phyloP scores from a whole-genome alignment of 2,329 filamentous ascomycete species.

The Alternaria incomplexa region DNA sequence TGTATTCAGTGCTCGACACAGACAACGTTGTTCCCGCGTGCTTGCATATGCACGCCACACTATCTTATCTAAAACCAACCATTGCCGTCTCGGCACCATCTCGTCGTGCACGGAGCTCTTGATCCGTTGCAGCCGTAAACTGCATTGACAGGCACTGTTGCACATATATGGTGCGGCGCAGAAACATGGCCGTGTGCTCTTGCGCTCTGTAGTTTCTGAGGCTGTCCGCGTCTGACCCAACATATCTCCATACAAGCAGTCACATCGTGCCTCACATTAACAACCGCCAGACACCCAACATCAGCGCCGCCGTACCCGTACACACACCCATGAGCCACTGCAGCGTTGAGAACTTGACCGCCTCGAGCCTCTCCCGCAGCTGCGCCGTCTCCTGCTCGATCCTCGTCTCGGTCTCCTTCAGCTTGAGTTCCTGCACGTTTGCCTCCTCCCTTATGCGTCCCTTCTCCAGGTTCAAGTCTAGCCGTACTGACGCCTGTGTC shows the following conservation, averaged over 20 bases:
- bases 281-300: constrained; percentile 71
- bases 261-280: constrained; percentile 59
- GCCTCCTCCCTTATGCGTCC: constrained; percentile 95
- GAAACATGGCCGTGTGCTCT: constrained; percentile 5
- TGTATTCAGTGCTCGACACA: constrained; percentile 9
- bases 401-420: constrained; percentile 97
- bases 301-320: constrained; percentile 69
- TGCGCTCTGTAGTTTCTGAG: neutral
- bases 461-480: constrained; percentile 96
- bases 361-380: constrained; percentile 88
- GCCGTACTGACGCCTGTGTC: constrained; percentile 88
- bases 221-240: neutral
- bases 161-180: constrained; percentile 25
- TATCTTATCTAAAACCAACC: constrained; percentile 6
- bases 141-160: constrained; percentile 27
- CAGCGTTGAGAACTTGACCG: constrained; percentile 96
- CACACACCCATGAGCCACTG: constrained; percentile 93
- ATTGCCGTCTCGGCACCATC: constrained; percentile 1
- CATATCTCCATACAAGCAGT: neutral
- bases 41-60: constrained; percentile 15
- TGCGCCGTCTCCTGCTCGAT: constrained; percentile 95
- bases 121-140: constrained; percentile 13
- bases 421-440: constrained; percentile 94
- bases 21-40: constrained; percentile 5
- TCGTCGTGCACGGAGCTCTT: constrained; percentile 21